Base-by-base conservation (phyloP, 106 monocot species). In the Dioscorea alata region DNA sequence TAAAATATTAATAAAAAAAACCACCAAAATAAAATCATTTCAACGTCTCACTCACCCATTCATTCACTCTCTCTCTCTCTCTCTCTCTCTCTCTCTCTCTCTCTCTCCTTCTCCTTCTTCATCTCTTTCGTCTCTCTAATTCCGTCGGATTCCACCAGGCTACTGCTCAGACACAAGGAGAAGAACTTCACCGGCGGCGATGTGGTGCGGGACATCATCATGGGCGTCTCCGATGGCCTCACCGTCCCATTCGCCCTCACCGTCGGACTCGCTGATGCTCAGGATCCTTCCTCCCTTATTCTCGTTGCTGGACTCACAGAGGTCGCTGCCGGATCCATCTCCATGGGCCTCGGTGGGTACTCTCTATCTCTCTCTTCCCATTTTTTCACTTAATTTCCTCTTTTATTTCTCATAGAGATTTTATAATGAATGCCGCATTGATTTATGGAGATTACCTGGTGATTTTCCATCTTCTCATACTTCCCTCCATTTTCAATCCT, bases 161-260 rank as follows among this genome's bases (percentile, higher is more conserved):
- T 88, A 8, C 79, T 94, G 58, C 10, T 49, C 23, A 56, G 83
- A 2, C 96, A 96, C 82, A 74, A 61, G 65, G 96, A 96, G 77
- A 86, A 82, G 69, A 91, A 96, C 80, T 96, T 96, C 86, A 96
- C 82, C 42, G 79, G 91, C 4, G 84, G 96, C 16, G 82, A 89
- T 42, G 80, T 92, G 59, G 96, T 96, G 33, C 69, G 96, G 17
- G 96, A 96, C 71, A 64, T 96, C 69, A 92, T 96, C 76, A 82
- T 96, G 75, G 96, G 96, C 33, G 96, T 96, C 66, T 92, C 96
- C 50, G 96, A 96, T 35, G 96, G 96, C 52, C 91, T 96, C 71
- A 96, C 96, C 52, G 96, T 96, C 60, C 96, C 96, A 18, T 96
- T 96, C 78, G 96, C 96, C 34, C 91, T 96, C 65, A 91, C 92